Evolutionary conservation across 164 flowering plant genomes (phyloP), one percentile per base, ranked within the genome.

Genomic region (Kalanchoe fedtschenkoi): DNA sequence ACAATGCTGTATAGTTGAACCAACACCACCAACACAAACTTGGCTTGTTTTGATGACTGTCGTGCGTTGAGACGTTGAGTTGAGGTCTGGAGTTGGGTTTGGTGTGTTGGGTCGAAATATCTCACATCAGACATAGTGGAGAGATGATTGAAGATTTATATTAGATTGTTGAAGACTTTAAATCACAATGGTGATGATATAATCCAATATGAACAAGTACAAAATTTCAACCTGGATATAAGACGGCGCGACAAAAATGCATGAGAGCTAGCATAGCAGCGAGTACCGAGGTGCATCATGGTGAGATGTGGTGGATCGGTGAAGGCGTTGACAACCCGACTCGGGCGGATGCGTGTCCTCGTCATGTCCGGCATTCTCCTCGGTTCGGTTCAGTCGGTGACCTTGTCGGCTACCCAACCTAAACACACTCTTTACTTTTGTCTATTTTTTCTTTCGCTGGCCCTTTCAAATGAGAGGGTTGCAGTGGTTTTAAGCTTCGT

Each of bases 401-500:
- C 30, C 22, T 26, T 51, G 56, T 51, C 56, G 32, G 14, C 56
- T 51, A n/a, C n/a, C n/a, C n/a, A n/a, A n/a, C n/a, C n/a, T n/a
- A n/a, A n/a, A n/a, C n/a, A n/a, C n/a, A n/a, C n/a, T n/a, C n/a
- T n/a, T n/a, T n/a, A n/a, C n/a, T n/a, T n/a, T n/a, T n/a, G n/a
- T n/a, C n/a, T n/a, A n/a, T n/a, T n/a, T n/a, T n/a, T n/a, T n/a
- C n/a, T n/a, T n/a, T n/a, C n/a, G n/a, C n/a, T n/a, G n/a, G n/a
- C n/a, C n/a, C n/a, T n/a, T n/a, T n/a, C n/a, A n/a, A n/a, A n/a
- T n/a, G n/a, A n/a, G 71, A 68, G 59, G 59, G 58, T 41, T 95
- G 97, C 70, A 62, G 24, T 74, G 96, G 99, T 34, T 83, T 81
- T 75, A 72, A 91, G 76, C 83, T 95, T 35, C 85, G 83, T 46